These are phyloP conservation scores for Decorospora gaudefroyi DNA, from an alignment of 2,329 filamentous ascomycete species.

Conservation along the genomic window DNA sequence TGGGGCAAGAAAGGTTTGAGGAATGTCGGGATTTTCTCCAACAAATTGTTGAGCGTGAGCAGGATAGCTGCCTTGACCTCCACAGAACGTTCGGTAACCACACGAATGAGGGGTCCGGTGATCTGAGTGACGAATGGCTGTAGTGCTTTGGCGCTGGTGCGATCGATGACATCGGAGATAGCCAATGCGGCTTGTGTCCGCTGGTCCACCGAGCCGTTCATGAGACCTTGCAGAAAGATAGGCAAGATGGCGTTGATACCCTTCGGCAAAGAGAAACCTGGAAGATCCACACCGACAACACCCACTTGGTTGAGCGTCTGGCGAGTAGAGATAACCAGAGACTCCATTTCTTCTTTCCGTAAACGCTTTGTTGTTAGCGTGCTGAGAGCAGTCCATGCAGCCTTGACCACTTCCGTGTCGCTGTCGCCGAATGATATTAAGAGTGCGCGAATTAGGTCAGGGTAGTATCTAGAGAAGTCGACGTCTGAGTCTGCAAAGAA, in stretches of 20 bases:
- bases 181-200: conserved; percentile 88
- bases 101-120: conserved; percentile 94
- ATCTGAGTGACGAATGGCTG: conserved; percentile 97
- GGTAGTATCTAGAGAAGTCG: conserved; percentile 95
- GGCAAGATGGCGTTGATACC: conserved; percentile 95
- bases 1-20: conserved; percentile 97
- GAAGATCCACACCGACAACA: conserved; percentile 78
- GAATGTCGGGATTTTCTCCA: conserved; percentile 95
- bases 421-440: conserved; percentile 90
- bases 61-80: conserved; percentile 96
- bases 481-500: conserved; percentile 82
- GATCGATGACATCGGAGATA: conserved; percentile 93
- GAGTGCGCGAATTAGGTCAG: conserved; percentile 87
- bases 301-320: conserved; percentile 87
- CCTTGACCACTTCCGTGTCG: conserved; percentile 82
- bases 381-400: conserved; percentile 83
- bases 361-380: conserved; percentile 81
- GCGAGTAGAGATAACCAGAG: conserved; percentile 81
- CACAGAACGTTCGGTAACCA: conserved; percentile 92
- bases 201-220: conserved; percentile 94
- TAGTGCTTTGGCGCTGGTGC: conserved; percentile 82
- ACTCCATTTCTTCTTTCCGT: conserved; percentile 97
- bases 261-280: conserved; percentile 89
- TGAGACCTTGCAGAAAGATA: conserved; percentile 95
- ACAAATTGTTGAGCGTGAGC: conserved; percentile 87